Base-by-base conservation (phyloP, 306 rosid genomes). In the Glycyrrhiza uralensis region DNA sequence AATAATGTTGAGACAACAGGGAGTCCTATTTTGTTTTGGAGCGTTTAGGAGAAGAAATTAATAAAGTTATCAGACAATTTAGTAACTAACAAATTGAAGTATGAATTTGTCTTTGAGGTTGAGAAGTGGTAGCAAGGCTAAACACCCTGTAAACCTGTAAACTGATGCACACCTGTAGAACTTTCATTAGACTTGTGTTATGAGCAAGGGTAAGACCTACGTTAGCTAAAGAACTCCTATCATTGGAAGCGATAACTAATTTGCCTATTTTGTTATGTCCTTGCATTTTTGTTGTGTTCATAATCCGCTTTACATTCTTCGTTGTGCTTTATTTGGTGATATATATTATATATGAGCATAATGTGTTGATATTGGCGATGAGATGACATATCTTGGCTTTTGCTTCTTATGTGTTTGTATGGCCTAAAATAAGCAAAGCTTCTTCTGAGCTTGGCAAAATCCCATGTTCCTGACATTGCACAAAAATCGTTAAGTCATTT, bases 291-390 rank as follows among this genome's bases (percentile, higher is more conserved):
- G 52, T 74, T 35, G 44, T 45, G 49, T 66, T 30, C 61, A 28
- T 44, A 54, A 54, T 42, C 50, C 9, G 8, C 18, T 28, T 29
- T 65, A 6, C 57, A 62, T 36, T 45, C 35, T 46, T 45, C 23
- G 13, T 44, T 32, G 50, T 72, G 60, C 45, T 69, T 60, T 45
- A n/a, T 59, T 41, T 72, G 39, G 47, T 60, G 39, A 60, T 60
- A 7, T 22, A 59, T 49, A 36, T 60, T 29, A 60, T 60, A 7
- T 22, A 59, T 49, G 17, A 4, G 55, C 29, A 58, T 57, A 57
- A 58, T 19, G 30, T 42, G 35, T 29, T 71, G 35, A 57, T 44
- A 56, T 50, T 46, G 61, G 38, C 17, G 44, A 29, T 4, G 29
- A 29, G 59, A 58, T 7, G 26, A 45, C 49, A 19, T 29, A 29